Evolutionary conservation across 495 filamentous ascomycete genomes (phyloP).

Genomic region (Tuber calosporum): DNA sequence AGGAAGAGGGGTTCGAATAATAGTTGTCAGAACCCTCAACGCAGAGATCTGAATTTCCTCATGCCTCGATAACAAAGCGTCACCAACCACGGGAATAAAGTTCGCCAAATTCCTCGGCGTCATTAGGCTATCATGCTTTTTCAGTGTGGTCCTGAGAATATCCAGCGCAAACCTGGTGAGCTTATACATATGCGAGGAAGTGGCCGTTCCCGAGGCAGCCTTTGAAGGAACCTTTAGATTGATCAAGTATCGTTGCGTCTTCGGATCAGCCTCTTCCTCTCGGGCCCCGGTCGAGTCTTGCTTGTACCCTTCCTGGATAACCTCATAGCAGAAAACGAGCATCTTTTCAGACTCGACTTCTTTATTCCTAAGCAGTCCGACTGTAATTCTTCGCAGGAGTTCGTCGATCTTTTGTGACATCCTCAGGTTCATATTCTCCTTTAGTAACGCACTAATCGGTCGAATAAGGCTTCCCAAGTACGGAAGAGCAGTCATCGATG

Average conservation of each 20-base stretch:
- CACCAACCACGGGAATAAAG: constrained; percentile 81
- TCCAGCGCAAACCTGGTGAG: constrained; percentile 80
- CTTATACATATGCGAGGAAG: constrained; percentile 72
- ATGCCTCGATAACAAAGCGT: constrained; percentile 69
- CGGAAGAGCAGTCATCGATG: constrained; percentile 65
- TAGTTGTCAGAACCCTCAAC: constrained; percentile 70
- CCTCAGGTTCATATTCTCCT: constrained; percentile 70
- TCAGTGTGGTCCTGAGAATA: constrained; percentile 68
- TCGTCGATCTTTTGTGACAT: constrained; percentile 86
- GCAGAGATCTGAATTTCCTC: constrained; percentile 86
- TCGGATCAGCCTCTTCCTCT: constrained; percentile 52
- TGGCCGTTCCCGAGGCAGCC: constrained; percentile 56
- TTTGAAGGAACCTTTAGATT: constrained; percentile 65
- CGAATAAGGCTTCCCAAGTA: constrained; percentile 66
- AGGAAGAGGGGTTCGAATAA: constrained; percentile 75
- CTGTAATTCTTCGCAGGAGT: constrained; percentile 70
- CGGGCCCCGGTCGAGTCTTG: constrained; percentile 30
- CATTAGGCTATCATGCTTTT: constrained; percentile 70
- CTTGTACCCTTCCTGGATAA: constrained; percentile 77
- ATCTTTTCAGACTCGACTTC: constrained; percentile 67
- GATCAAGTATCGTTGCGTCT: constrained; percentile 65
- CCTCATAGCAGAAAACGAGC: constrained; percentile 86
- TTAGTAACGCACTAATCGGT: constrained; percentile 67
- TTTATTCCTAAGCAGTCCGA: constrained; percentile 73
- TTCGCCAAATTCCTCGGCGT: constrained; percentile 70